Evolutionary conservation across 495 filamentous ascomycete species (phyloP), one percentile per base, ranked within the genome.

Genomic region (Podospora sp.): DNA sequence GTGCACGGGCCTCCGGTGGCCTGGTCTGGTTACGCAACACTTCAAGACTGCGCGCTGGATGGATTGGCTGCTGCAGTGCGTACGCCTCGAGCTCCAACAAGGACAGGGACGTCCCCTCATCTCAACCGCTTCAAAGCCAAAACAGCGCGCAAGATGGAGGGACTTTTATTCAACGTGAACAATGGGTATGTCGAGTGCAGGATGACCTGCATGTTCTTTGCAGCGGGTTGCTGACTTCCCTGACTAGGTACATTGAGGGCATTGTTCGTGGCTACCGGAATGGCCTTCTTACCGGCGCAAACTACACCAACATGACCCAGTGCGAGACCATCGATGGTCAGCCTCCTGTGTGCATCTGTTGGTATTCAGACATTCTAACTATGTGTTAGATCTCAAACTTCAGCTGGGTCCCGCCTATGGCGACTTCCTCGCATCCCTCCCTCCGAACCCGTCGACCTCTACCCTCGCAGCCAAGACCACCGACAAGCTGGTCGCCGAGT

Each of bases 281-380:
- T 80, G 87, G 87, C 72, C 90, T 99, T 69, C 86, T 99, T 72
- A 98, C 89, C 64, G 80, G 89, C 80, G 87, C 92, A 79, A 95
- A 94, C 84, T 99, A 99, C 82, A 87, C 83, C 79, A 98, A 98
- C 84, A 83, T 99, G 78, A 95, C 89, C 68, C 95, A 99, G 88
- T 99, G 95, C 88, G 95, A 99, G 80, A 96, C 89, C 58, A 94
- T 99, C 71, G 95, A 99, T 82, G 95, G 95, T 94, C 83, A 69
- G 85, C 29, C 26, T 67, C 33, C 40, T 51, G 7, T 46, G 18
- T 12, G 26, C 14, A 36, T 55, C 4, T 12, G 26, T 21, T 46
- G 11, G 50, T 49, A 7, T 6, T 35, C 16, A 35, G 21, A 12
- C 27, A 62, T 55, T 22, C 64, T 67, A 16, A 65, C 9, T 4